These are phyloP conservation scores for Mortierella sp. DNA, from an alignment of 371 early-diverging fungal genomes.

Conservation along the genomic window DNA sequence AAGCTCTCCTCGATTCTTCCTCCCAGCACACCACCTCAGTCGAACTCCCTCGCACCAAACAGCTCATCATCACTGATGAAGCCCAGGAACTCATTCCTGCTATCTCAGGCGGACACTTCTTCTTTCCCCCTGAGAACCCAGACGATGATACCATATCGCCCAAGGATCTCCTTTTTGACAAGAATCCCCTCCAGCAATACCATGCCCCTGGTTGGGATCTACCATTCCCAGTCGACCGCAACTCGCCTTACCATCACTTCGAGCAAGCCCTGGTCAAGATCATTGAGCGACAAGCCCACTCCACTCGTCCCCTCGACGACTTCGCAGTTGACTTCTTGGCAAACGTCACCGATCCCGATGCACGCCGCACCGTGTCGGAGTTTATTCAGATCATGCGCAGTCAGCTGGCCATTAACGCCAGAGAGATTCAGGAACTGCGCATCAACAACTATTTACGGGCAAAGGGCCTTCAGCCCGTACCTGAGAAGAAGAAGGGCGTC, in stretches of 20 bases:
- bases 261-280: not conserved
- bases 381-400: slow-evolving; percentile 2
- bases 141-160: not conserved
- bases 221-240: not conserved
- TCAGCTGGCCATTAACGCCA: slow-evolving; percentile 1
- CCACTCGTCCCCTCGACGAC: not conserved
- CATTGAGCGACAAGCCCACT: not conserved
- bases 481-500: slow-evolving; percentile 14
- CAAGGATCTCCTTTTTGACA: not conserved
- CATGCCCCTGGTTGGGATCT: not conserved
- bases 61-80: not conserved
- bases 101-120: not conserved
- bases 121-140: not conserved
- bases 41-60: not conserved
- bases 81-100: not conserved
- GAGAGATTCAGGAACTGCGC: slow-evolving; percentile 3
- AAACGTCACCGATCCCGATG: not conserved
- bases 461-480: slow-evolving; percentile 1
- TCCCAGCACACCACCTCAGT: not conserved
- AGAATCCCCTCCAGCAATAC: slow-evolving; percentile 14
- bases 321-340: slow-evolving; percentile 11
- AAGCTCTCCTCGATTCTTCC: not conserved
- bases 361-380: not conserved
- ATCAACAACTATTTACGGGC: slow-evolving; percentile 12
- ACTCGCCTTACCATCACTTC: not conserved